phyloP scores from a whole-genome alignment of 1,284 basidiomycete species.

The Farysia itapuensis region DNA sequence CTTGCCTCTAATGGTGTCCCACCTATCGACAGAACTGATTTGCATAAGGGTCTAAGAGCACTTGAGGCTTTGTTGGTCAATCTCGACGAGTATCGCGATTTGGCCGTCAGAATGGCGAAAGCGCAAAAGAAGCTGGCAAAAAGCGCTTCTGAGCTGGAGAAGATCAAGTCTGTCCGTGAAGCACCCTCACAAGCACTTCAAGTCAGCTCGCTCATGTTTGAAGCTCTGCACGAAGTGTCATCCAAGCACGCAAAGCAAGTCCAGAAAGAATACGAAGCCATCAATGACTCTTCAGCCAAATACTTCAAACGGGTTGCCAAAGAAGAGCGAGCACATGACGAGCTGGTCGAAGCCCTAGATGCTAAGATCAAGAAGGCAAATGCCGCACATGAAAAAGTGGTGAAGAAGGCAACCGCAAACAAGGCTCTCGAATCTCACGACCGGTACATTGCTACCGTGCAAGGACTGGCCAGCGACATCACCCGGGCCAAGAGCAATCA shows the following conservation, averaged over 20 bases:
- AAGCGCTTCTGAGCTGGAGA: constrained; percentile 44
- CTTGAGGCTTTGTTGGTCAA: constrained; percentile 52
- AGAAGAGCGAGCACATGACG: constrained; percentile 55
- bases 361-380: constrained; percentile 58
- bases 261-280: constrained; percentile 54
- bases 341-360: constrained; percentile 46
- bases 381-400: constrained; percentile 52
- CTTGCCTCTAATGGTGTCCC: background rate
- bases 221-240: constrained; percentile 42
- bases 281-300: constrained; percentile 56
- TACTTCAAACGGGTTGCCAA: constrained; percentile 58
- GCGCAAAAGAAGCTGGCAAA: constrained; percentile 52
- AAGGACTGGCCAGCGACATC: constrained; percentile 49
- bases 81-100: constrained; percentile 56
- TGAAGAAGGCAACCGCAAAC: constrained; percentile 28
- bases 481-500: constrained; percentile 41
- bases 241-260: constrained; percentile 51
- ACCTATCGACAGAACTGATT: constrained; percentile 46
- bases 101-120: constrained; percentile 46
- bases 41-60: constrained; percentile 54
- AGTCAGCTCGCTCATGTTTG: constrained; percentile 45
- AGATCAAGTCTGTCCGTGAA: constrained; percentile 44
- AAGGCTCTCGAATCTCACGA: constrained; percentile 53
- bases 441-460: constrained; percentile 50
- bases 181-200: constrained; percentile 45